These are phyloP conservation scores for Malassezia vespertilionis DNA, from an alignment of 1,284 basidiomycete species.

Conservation along the genomic window DNA sequence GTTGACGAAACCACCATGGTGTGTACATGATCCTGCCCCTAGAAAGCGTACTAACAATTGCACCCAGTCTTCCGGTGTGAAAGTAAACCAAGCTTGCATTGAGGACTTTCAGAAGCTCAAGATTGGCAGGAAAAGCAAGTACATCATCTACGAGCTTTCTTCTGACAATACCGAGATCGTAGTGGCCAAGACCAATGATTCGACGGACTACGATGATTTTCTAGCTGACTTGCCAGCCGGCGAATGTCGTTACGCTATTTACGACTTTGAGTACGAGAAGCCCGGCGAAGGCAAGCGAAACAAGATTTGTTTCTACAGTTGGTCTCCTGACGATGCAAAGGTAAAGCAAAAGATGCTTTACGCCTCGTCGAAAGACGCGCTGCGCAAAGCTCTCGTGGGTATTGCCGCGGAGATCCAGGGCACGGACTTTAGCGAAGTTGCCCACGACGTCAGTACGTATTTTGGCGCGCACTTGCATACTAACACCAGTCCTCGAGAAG, in stretches of 20 bases:
- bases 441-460: constrained; percentile 62
- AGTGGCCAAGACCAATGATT: constrained; percentile 37
- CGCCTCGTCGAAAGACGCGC: constrained; percentile 78
- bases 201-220: constrained; percentile 65
- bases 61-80: constrained; percentile 70
- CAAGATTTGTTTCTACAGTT: constrained; percentile 78
- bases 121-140: constrained; percentile 70
- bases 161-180: constrained; percentile 56
- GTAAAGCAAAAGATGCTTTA: constrained; percentile 91
- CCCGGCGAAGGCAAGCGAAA: constrained; percentile 69
- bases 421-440: constrained; percentile 68
- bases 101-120: constrained; percentile 65
- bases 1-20: no score
- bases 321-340: constrained; percentile 75
- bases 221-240: constrained; percentile 61
- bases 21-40: no score
- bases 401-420: constrained; percentile 74
- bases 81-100: constrained; percentile 57
- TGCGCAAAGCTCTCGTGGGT: constrained; percentile 62
- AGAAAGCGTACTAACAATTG: no score
- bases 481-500: constrained; percentile 25
- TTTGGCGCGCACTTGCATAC: constrained; percentile 5
- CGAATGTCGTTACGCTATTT: constrained; percentile 79
- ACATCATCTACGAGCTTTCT: constrained; percentile 72
- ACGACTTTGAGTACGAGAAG: constrained; percentile 78